phyloP scores from a whole-genome alignment of 176 grass and related monocot species.

The Oryza nivara region DNA sequence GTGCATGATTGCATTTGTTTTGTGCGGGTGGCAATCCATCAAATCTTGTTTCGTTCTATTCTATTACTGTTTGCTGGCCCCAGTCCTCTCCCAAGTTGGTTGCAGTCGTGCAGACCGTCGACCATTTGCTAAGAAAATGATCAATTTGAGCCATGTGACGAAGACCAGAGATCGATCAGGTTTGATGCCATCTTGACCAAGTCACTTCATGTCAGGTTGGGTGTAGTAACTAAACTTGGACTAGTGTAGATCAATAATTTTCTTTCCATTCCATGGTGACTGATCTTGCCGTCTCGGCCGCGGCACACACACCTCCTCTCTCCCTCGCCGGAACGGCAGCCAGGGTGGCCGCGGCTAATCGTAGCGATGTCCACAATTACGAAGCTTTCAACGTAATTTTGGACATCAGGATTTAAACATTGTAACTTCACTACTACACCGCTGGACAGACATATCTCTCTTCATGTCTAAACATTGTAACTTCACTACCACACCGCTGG shows the following conservation, averaged over 20 bases:
- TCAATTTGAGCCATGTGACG: neutral
- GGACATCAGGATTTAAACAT: too few relatives aligned
- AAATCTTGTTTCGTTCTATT: neutral
- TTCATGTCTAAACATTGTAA: too few relatives aligned
- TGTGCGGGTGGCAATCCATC: neutral
- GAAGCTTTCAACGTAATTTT: too few relatives aligned
- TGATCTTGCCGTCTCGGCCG: neutral
- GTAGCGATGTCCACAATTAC: too few relatives aligned
- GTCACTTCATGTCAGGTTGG: neutral
- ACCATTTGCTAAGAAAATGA: neutral
- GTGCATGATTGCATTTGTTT: neutral
- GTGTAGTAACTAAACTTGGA: neutral
- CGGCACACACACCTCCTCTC: neutral
- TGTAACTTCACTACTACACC: too few relatives aligned
- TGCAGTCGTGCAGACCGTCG: too few relatives aligned
- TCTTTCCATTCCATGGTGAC: too few relatives aligned
- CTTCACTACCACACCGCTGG: too few relatives aligned
- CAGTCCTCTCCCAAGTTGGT: neutral
- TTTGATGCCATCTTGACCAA: neutral
- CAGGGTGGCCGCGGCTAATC: too few relatives aligned
- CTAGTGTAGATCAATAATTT: too few relatives aligned
- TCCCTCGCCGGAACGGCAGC: too few relatives aligned
- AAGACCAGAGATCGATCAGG: neutral
- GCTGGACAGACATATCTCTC: too few relatives aligned
- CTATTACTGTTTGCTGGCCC: neutral